These are phyloP conservation scores for Penicillium italicum DNA, from an alignment of 2,329 filamentous ascomycete genomes.

Conservation along the genomic window DNA sequence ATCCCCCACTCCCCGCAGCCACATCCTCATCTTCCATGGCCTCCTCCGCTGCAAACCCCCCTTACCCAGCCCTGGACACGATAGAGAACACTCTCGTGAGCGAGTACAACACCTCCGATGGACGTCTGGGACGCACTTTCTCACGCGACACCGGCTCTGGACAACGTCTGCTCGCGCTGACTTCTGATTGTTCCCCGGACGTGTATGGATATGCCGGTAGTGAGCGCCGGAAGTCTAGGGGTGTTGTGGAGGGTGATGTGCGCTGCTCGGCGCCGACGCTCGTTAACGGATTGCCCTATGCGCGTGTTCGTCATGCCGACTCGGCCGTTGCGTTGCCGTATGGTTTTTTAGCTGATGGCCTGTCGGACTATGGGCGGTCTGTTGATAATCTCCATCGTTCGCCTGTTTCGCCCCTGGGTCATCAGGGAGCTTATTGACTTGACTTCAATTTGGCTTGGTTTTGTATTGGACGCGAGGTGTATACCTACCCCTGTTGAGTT, in stretches of 20 bases:
- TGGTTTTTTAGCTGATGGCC: slow-evolving; percentile 18
- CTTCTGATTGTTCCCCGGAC: slow-evolving; percentile 32
- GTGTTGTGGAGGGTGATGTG: slow-evolving; percentile 10
- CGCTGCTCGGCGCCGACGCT: slow-evolving; percentile 30
- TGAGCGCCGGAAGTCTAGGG: slow-evolving; percentile 25
- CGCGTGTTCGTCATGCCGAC: slow-evolving; percentile 28
- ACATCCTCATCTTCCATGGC: slow-evolving; percentile 5
- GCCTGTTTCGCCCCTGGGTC: slow-evolving; percentile 24
- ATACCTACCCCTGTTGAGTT: neutral
- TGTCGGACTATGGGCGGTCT: slow-evolving; percentile 21
- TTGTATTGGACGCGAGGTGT: neutral
- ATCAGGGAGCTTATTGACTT: slow-evolving; percentile 19
- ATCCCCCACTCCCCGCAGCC: neutral
- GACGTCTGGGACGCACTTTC: slow-evolving; percentile 16
- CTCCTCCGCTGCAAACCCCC: neutral
- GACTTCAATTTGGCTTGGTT: neutral
- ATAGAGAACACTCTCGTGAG: slow-evolving; percentile 16
- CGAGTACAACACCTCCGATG: slow-evolving; percentile 17
- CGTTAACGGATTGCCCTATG: slow-evolving; percentile 43
- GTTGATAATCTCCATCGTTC: slow-evolving; percentile 22
- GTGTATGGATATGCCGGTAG: slow-evolving; percentile 41
- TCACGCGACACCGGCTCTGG: slow-evolving; percentile 17
- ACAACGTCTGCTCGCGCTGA: slow-evolving; percentile 25
- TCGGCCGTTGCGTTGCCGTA: slow-evolving; percentile 12
- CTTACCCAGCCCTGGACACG: slow-evolving; percentile 18